Base-by-base conservation (phyloP, 176 grass and related monocot genomes). In the Zoysia japonica region DNA sequence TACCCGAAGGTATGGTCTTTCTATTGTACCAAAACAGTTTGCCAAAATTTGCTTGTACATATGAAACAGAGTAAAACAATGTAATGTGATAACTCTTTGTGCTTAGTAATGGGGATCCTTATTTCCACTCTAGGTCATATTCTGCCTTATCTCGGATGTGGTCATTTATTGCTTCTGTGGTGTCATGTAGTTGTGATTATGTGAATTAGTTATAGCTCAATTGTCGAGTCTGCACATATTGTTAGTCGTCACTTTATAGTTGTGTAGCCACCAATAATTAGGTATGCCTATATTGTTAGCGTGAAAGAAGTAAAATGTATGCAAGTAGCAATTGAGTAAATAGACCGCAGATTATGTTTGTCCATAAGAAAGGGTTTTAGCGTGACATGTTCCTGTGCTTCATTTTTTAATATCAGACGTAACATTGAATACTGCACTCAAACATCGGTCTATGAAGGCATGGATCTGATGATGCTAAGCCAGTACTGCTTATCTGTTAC, bases 1-100 rank as follows among this genome's bases (percentile, higher is more conserved):
- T 74, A 28, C 80, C 35, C 85, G 82, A 59, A 76, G 70, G 59
- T 84, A 49, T 88, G 76, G 37, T 65, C 47, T 70, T 70, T 70
- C 61, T 14, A 36, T 39, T 50, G 38, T 67, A 60, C 45, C n/a
- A 74, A 62, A 54, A 72, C 75, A 75, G 47, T 19, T 47, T 84
- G 16, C 40, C 35, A 12, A 14, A 70, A 47, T 38, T 42, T 68
- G 70, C 43, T 78, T 61, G 51, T 76, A n/a, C 47, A 16, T 70
- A 71, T 1, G 17, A 84, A 52, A 82, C 39, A 53, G 61, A 63
- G 69, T 39, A 50, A 77, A 9, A 61, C 39, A 52, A 52, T 53
- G 45, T 5, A 49, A 7, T 14, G 48, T 65, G 73, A 82, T 77
- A 71, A 44, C 68, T 70, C 68, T 45, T 80, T 68, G 44, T 51